Evolutionary conservation across 2,329 filamentous ascomycete species (phyloP).

Genomic region (Geoglossum cookeanum): DNA sequence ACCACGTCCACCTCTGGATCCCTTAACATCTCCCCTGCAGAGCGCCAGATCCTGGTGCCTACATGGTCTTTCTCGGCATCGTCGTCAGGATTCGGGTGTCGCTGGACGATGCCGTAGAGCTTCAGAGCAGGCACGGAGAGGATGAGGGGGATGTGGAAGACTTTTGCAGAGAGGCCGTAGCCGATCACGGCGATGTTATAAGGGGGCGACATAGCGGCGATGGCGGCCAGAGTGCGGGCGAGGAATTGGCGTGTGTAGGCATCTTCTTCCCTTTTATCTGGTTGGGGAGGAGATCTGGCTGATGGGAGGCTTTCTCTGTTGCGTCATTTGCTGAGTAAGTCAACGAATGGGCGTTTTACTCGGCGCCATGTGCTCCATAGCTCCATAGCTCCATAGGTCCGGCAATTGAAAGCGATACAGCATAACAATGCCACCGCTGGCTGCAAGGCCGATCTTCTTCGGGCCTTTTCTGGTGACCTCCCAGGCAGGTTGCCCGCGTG

Average conservation of each 20-base stretch:
- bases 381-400: no score
- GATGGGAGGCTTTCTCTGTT: no score
- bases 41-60: no score
- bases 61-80: constrained; percentile 54
- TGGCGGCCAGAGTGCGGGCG: no score
- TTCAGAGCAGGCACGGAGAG: constrained; percentile 41
- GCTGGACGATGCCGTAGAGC: constrained; percentile 59
- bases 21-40: constrained; percentile 26
- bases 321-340: no score
- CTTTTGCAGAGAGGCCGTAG: constrained; percentile 49
- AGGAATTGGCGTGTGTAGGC: no score
- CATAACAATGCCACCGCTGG: constrained; percentile 5
- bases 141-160: constrained; percentile 73
- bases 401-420: no score
- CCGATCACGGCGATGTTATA: constrained; percentile 40
- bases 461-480: constrained; percentile 58
- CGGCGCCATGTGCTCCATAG: no score
- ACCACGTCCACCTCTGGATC: constrained; percentile 50
- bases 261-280: no score
- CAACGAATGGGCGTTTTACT: no score
- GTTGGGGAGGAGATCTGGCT: no score
- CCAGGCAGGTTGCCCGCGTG: constrained; percentile 33
- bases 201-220: constrained; percentile 15
- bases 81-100: constrained; percentile 41
- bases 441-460: constrained; percentile 38